Base-by-base conservation (phyloP, 2,329 filamentous ascomycete genomes). In the Neonectria neomacrospora region DNA sequence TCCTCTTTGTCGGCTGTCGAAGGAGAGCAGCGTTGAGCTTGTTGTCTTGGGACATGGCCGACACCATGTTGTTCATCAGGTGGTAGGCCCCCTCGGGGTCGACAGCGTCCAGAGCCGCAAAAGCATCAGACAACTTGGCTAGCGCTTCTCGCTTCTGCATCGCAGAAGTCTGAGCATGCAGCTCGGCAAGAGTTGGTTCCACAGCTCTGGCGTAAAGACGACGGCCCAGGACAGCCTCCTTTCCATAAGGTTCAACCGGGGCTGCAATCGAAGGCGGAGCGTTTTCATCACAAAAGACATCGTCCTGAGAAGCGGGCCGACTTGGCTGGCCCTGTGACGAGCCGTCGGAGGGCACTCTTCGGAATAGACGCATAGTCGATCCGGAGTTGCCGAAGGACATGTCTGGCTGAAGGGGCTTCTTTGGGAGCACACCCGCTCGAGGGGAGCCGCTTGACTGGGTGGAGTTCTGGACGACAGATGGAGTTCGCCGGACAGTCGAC, bases 381-480 rank as follows among this genome's bases (percentile, higher is more conserved):
- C 92, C 93, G 8, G 90, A 91, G 78, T 98, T 98, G 54, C 95
- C 96, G 79, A 96, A 98, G 6, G 91, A 96, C 83, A 97, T 90
- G 73, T 98, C 93, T 2, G 96, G 86, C 58, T 94, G 93, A 2
- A 97, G 84, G 0, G 95, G 94, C 67, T 92, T 90, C 78, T 93
- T 94, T 1, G 87, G 78, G 2, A 83, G 83, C 60, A 80, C 58
- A 16, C 81, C 76, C 34, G 78, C 67, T 67, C 80, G 74, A 61
- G 83, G 76, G 34, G 85, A 85, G 18, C 81, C 81, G 59, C 74
- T 80, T 42, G 77, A 67, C 18, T 73, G 75, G 47, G 75, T 71
- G 18, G 72, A 70, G 28, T 70, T 70, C 30, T 76, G 78, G 6
- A 79, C 78, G 14, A 80, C 74, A 1, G 85, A 85, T 5, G 83